Evolutionary conservation across 2,329 filamentous ascomycete genomes (phyloP).

Genomic region (Conoideocrella luteorostrata): DNA sequence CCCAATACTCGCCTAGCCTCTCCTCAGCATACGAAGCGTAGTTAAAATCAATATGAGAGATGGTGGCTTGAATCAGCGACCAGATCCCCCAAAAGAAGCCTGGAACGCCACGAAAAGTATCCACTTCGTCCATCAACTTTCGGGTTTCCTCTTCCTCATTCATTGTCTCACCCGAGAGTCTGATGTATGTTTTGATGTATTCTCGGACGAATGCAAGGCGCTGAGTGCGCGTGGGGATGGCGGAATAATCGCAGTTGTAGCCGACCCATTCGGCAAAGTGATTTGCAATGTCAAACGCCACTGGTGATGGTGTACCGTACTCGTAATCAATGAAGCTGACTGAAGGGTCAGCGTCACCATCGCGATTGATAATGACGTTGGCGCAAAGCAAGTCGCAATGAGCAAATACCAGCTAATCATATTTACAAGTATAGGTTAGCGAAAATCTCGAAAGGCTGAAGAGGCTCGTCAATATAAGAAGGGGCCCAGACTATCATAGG

Average conservation of each 20-base stretch:
- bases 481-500: background rate
- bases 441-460: background rate
- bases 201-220: conserved; percentile 75
- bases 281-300: conserved; percentile 94
- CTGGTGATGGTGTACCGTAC: conserved; percentile 89
- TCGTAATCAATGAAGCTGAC: conserved; percentile 94
- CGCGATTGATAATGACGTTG: conserved; percentile 77
- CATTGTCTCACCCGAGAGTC: conserved; percentile 36
- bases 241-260: conserved; percentile 86
- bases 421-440: conserved; percentile 10
- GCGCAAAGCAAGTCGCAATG: conserved; percentile 95
- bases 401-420: conserved; percentile 70
- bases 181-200: conserved; percentile 72
- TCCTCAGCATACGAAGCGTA: conserved; percentile 87
- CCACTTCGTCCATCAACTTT: conserved; percentile 72
- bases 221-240: conserved; percentile 70
- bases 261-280: conserved; percentile 98
- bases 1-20: conserved; percentile 85
- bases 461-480: background rate
- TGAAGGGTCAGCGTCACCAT: conserved; percentile 28
- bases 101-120: conserved; percentile 80
- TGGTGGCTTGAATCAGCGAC: conserved; percentile 89
- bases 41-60: conserved; percentile 94
- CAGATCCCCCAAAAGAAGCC: conserved; percentile 92
- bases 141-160: conserved; percentile 58